phyloP scores from a whole-genome alignment of 2,329 filamentous ascomycete species.

The Lachnellula hyalina region DNA sequence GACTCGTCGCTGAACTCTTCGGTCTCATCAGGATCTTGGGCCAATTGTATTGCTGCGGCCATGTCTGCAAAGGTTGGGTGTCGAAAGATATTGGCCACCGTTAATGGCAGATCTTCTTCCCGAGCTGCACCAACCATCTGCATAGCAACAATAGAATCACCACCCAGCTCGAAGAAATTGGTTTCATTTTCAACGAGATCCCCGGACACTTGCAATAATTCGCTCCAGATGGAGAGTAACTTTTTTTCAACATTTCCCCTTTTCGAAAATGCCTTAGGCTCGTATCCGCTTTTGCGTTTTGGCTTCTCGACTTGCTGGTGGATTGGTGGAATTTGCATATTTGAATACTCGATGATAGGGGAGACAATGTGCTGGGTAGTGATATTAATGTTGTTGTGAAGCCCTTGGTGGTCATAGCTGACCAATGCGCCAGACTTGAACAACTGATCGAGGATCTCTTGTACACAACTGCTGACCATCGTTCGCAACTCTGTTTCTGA shows the following conservation, averaged over 20 bases:
- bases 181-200: slow-evolving; percentile 21
- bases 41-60: slow-evolving; percentile 33
- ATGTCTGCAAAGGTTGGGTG: slow-evolving; percentile 40
- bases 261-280: not conserved
- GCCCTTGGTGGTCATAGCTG: not conserved
- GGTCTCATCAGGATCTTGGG: not conserved
- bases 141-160: slow-evolving; percentile 35
- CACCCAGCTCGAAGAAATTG: slow-evolving; percentile 37
- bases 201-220: slow-evolving; percentile 13
- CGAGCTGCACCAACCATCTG: slow-evolving; percentile 40
- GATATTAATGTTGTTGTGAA: not conserved
- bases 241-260: slow-evolving; percentile 5
- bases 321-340: not conserved
- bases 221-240: slow-evolving; percentile 14
- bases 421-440: slow-evolving; percentile 5
- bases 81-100: slow-evolving; percentile 39
- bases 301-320: not conserved
- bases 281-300: not conserved
- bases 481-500: not conserved
- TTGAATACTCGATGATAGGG: slow-evolving; percentile 7
- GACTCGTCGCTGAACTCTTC: not conserved
- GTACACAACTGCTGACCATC: slow-evolving; percentile 6
- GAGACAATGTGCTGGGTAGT: not conserved
- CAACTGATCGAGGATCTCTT: slow-evolving; percentile 7
- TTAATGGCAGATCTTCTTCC: slow-evolving; percentile 31